A percentile compares a stretch with the other conserved stretches of the same genome.
Conservation (phyloP, 148 eudicot genomes). For the Heliamphora exappendiculata region DNA sequence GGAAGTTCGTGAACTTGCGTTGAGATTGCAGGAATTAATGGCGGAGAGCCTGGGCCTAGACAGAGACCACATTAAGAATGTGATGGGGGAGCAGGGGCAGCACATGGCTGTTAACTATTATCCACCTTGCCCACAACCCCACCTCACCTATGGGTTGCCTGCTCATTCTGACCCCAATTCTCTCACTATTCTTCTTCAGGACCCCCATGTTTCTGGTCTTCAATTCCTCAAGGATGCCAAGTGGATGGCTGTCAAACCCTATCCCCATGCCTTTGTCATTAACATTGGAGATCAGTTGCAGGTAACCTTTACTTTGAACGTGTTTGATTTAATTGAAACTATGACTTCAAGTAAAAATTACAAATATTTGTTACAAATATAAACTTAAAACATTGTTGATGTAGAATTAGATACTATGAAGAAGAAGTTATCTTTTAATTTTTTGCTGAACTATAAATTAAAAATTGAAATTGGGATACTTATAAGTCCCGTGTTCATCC, state of each 20-base stretch:
- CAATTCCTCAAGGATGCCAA: conserved; percentile 71
- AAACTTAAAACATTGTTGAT: too few species aligned
- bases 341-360: neutral
- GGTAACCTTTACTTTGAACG: conserved; percentile 20
- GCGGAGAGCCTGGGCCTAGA: conserved; percentile 81
- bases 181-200: conserved; percentile 87
- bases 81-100: conserved; percentile 79
- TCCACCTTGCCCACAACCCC: conserved; percentile 87
- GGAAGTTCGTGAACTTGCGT: conserved; percentile 60
- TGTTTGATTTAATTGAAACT: neutral
- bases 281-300: conserved; percentile 89
- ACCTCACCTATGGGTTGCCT: conserved; percentile 79
- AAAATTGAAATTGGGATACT: too few species aligned
- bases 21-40: conserved; percentile 60
- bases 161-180: conserved; percentile 91
- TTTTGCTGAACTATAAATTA: too few species aligned
- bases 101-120: conserved; percentile 93
- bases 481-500: too few species aligned
- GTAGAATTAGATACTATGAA: too few species aligned
- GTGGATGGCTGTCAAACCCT: conserved; percentile 73
- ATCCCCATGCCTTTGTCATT: conserved; percentile 69
- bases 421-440: too few species aligned
- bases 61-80: conserved; percentile 37
- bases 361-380: too few species aligned
- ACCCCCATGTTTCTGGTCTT: conserved; percentile 58